Base-by-base conservation (phyloP, 2,329 filamentous ascomycete genomes). In the Penicillium thymicola region DNA sequence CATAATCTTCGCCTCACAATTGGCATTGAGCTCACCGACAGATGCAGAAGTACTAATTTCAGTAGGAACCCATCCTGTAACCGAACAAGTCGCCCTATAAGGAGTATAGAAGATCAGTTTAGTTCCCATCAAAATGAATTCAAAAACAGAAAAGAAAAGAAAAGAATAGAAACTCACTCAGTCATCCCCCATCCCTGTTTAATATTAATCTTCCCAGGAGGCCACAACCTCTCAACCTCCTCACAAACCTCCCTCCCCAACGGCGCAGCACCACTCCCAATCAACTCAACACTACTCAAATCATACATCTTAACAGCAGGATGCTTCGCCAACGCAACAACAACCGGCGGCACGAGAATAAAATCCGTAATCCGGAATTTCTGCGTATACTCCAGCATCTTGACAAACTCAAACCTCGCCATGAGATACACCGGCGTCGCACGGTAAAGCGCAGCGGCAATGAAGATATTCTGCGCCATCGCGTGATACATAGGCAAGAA, bases 131-230 rank as follows among this genome's bases (percentile, higher is more conserved):
- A 14, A 14, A 13, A 32, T 32, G 13, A 11, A 32, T 32, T 32
- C 30, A 32, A 54, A 43, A 52, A 55, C 2, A 45, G 52, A 60
- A 81, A 32, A 14, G 10, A 30, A 11, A 30, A 11, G 1, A 74
- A 70, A 48, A 41, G 5, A 34, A 23, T 23, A 46, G 38, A 51
- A 57, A 82, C 76, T 70, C 66, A 78, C 74, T 94, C 90, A 1
- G 90, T 94, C 90, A 95, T 93, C 5, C 91, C 91, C 88, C 89
- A 95, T 4, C 89, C 90, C 72, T 93, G 90, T 68, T 81, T 82
- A 28, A 86, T 68, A 62, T 81, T 81, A 25, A 85, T 72, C 23
- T 72, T 67, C 14, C 78, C 75, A 62, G 67, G 60, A 1, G 76
- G 72, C 78, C 85, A 85, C 55, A 86, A 67, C 56, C 76, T 79